phyloP scores from a whole-genome alignment of 495 filamentous ascomycete genomes.

The Aspergillus cavernicola region DNA sequence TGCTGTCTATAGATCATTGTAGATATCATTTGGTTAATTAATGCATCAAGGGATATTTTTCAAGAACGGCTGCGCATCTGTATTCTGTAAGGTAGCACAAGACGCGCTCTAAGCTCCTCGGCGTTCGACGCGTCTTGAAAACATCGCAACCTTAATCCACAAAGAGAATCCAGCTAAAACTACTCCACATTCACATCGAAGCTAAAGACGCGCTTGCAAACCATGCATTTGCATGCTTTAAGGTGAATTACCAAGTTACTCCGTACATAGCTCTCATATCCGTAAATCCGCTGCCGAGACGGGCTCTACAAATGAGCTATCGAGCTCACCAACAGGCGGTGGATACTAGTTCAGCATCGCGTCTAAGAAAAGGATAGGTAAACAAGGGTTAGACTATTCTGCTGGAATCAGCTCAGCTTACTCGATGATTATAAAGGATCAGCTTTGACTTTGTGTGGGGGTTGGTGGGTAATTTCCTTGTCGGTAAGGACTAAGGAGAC shows the following conservation, averaged over 20 bases:
- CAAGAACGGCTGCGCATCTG: too few relatives aligned
- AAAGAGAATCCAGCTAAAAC: not conserved
- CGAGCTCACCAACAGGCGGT: not conserved
- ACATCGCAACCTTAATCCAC: not conserved
- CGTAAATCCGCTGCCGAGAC: not conserved
- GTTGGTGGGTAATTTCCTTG: conserved; percentile 2
- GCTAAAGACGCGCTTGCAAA: too few relatives aligned
- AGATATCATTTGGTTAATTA: conserved; percentile 13
- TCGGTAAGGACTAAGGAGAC: not conserved
- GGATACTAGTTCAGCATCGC: not conserved
- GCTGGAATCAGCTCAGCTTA: not conserved
- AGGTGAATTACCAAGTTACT: too few relatives aligned
- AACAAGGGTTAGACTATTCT: not conserved
- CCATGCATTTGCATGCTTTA: too few relatives aligned
- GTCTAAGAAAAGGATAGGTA: not conserved
- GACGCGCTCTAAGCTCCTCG: not conserved
- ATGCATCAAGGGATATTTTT: not conserved
- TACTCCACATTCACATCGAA: not conserved
- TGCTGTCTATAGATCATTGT: conserved; percentile 12
- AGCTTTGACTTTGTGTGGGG: not conserved
- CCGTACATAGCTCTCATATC: too few relatives aligned
- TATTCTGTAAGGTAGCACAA: not conserved
- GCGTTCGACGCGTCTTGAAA: not conserved
- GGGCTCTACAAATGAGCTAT: not conserved
- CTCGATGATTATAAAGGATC: conserved; percentile 2